Base-by-base conservation (phyloP, 2,329 filamentous ascomycete species). In the Pseudogymnoascus sp. region DNA sequence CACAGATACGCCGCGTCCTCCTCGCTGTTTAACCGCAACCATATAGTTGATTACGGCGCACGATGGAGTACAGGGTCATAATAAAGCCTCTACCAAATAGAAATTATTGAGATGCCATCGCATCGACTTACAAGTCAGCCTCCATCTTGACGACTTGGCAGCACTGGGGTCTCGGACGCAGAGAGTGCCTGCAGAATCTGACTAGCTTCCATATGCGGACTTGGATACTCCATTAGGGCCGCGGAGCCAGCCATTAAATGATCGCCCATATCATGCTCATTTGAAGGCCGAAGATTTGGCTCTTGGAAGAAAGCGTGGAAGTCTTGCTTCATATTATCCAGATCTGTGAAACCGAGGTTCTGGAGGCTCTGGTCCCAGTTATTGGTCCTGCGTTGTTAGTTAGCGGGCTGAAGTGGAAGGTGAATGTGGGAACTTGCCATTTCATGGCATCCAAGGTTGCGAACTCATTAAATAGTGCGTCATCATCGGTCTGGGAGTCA, bases 391-490 rank as follows among this genome's bases (percentile, higher is more conserved):
- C 36, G 1, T 50, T 5, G 21, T 11, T 31, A 64, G 71, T 63
- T 73, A 66, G 61, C 11, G 28, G 16, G 37, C 14, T n/a, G 14
- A 16, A 5, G 8, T 31, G 34, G 28, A 16, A 16, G 4, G 4
- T 28, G 21, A 8, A n/a, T 42, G 18, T 53, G 8, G 6, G 28
- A 25, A 67, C 73, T 66, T 67, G 76, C 77, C 76, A 78, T 68
- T 84, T 79, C 21, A 78, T 78, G 3, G 78, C 81, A 68, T 85
- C 83, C 34, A 85, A 73, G 7, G 82, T 82, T 2, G 82, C 82
- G 36, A 86, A 72, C 67, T 85, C 82, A 60, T 85, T 83, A 65
- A 85, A 84, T 62, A 84, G 77, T 12, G 79, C 80, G 66, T 83
- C 81, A 4, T 67, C 67, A 31, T 73, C 71, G 2, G 69, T 66